phyloP scores from a whole-genome alignment of 108 stramenopile genomes.

The Hondaea fermentalgiana region DNA sequence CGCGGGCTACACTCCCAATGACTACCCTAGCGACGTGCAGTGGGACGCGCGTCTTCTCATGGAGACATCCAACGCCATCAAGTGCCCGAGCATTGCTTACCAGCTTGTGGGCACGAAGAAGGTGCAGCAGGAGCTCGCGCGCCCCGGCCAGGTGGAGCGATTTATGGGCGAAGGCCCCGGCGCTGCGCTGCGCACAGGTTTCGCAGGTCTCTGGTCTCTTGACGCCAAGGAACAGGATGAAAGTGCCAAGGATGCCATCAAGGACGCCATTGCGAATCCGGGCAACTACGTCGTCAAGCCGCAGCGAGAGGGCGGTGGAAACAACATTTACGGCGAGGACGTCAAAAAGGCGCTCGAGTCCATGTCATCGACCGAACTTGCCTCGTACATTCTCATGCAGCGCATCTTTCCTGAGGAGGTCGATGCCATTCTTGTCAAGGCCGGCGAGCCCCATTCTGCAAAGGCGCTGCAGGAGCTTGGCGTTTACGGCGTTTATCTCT shows the following conservation, averaged over 20 bases:
- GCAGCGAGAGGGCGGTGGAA: slow-evolving; percentile 96
- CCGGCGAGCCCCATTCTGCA: not conserved
- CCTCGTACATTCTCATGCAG: slow-evolving; percentile 46
- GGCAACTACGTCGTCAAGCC: slow-evolving; percentile 86
- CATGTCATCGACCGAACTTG: slow-evolving; percentile 13
- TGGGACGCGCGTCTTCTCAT: slow-evolving; percentile 75
- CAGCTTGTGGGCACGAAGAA: slow-evolving; percentile 95
- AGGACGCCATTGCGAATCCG: slow-evolving; percentile 51
- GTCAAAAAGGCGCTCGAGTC: slow-evolving; percentile 29
- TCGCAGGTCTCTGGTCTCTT: slow-evolving; percentile 39
- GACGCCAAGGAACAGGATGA: slow-evolving; percentile 65
- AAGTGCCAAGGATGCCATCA: slow-evolving; percentile 54
- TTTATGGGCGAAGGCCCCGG: slow-evolving; percentile 40
- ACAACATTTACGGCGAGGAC: slow-evolving; percentile 84
- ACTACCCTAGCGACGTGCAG: slow-evolving; percentile 68
- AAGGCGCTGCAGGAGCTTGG: slow-evolving; percentile 44
- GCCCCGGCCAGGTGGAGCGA: slow-evolving; percentile 66
- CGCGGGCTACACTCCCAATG: slow-evolving; percentile 88
- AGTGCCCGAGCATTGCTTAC: slow-evolving; percentile 82
- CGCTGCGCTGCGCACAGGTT: slow-evolving; percentile 6
- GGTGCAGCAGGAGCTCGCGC: slow-evolving; percentile 88
- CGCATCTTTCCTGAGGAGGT: slow-evolving; percentile 22
- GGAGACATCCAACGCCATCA: slow-evolving; percentile 72
- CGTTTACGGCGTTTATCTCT: slow-evolving; percentile 39
- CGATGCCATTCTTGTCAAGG: slow-evolving; percentile 16